Evolutionary conservation across 73 alveolate genomes (phyloP).

Genomic region (Blepharisma stoltei): DNA sequence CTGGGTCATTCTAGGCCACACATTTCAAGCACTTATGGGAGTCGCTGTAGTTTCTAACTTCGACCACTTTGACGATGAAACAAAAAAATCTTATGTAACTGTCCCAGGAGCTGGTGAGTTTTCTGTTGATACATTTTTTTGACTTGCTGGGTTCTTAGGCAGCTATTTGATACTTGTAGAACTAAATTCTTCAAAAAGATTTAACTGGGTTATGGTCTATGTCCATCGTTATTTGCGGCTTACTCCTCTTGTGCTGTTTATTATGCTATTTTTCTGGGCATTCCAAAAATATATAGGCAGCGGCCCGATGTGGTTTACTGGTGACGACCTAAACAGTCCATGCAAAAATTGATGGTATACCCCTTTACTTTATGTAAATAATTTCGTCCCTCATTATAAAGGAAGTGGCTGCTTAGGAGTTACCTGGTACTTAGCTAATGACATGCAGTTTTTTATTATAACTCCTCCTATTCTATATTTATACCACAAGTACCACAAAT

Average conservation of each 20-base stretch:
- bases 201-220: background rate
- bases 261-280: background rate
- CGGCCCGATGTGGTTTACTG: conserved; percentile 33
- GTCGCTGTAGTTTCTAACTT: background rate
- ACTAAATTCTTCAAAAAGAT: background rate
- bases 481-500: background rate
- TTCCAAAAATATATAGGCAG: conserved; percentile 12
- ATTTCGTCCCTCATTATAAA: conserved; percentile 31
- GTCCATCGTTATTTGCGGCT: background rate
- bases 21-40: background rate
- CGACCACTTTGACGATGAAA: background rate
- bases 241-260: background rate
- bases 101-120: background rate
- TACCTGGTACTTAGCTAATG: conserved; percentile 50
- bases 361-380: conserved; percentile 7
- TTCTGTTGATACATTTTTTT: conserved; percentile 11
- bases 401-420: conserved; percentile 37
- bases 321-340: background rate
- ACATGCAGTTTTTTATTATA: conserved; percentile 45
- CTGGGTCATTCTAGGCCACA: conserved; percentile 28
- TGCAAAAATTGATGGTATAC: conserved; percentile 48
- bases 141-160: conserved; percentile 7
- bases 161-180: background rate
- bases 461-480: conserved; percentile 27
- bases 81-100: background rate